Conservation (phyloP, 805 yeast genomes). For the Pichia phayaonensis region DNA sequence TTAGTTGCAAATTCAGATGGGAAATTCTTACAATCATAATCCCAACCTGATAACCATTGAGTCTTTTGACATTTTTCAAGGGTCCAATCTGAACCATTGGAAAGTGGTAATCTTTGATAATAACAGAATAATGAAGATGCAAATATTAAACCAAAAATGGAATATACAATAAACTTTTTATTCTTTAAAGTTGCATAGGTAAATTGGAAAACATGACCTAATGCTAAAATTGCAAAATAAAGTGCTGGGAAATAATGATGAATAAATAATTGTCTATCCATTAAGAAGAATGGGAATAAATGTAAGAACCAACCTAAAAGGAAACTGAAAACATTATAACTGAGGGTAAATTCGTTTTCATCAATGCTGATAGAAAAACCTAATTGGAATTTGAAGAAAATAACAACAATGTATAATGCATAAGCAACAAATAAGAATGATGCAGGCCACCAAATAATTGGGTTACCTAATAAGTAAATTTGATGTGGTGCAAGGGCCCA, state of each 20-base stretch:
- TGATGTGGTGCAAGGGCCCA: conserved; percentile 53
- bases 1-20: conserved; percentile 20
- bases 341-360: conserved; percentile 55
- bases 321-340: conserved; percentile 54
- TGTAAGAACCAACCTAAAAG: conserved; percentile 66
- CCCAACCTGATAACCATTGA: conserved; percentile 67
- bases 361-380: conserved; percentile 38
- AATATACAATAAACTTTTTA: conserved; percentile 38
- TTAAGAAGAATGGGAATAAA: conserved; percentile 67
- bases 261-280: conserved; percentile 89
- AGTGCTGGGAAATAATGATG: conserved; percentile 93
- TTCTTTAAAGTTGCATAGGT: conserved; percentile 25
- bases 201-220: conserved; percentile 29
- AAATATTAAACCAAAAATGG: conserved; percentile 41
- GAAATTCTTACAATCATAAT: conserved; percentile 70
- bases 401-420: conserved; percentile 37
- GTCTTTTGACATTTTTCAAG: conserved; percentile 53
- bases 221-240: conserved; percentile 50
- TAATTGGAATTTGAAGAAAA: conserved; percentile 56
- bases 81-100: conserved; percentile 80
- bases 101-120: conserved; percentile 58
- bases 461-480: conserved; percentile 70
- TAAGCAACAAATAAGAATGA: conserved; percentile 47
- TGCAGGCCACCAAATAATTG: conserved; percentile 72
- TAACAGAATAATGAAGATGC: conserved; percentile 47